Percentiles rank a stretch among this genome's conserved stretches.
These are phyloP conservation scores for Fusarium austroafricanum DNA, from an alignment of 2,329 filamentous ascomycete species.

Conservation along the genomic window DNA sequence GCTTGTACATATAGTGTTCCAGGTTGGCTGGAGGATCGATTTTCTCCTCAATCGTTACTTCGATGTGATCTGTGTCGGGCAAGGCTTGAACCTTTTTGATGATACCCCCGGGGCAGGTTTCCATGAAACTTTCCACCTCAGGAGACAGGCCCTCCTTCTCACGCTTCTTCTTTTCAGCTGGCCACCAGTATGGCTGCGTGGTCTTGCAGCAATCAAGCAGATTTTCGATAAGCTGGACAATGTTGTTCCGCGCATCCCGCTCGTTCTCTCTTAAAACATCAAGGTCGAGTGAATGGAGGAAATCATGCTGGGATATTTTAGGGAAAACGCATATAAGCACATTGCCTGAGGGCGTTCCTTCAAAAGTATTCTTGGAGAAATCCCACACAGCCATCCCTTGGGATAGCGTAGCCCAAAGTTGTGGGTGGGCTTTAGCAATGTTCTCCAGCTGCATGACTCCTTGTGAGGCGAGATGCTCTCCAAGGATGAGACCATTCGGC, in stretches of 20 bases:
- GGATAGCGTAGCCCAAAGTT: constrained; percentile 42
- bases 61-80: constrained; percentile 4
- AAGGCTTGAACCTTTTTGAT: not conserved
- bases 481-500: constrained; percentile 22
- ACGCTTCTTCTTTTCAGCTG: not conserved
- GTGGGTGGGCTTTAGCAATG: constrained; percentile 38
- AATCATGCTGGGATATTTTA: constrained; percentile 31
- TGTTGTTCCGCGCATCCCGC: not conserved
- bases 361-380: constrained; percentile 32
- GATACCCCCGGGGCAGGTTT: not conserved
- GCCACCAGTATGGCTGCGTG: not conserved
- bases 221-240: not conserved
- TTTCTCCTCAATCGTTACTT: not conserved
- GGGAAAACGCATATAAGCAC: constrained; percentile 46
- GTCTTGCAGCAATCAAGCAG: not conserved
- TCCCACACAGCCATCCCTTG: constrained; percentile 47
- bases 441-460: constrained; percentile 42
- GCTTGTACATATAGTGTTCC: constrained; percentile 20
- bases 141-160: not conserved
- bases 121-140: not conserved
- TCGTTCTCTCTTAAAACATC: not conserved
- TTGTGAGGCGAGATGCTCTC: constrained; percentile 22
- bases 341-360: constrained; percentile 28
- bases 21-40: not conserved
- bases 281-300: not conserved